A percentile compares a stretch with the other conserved stretches of the same genome.
Evolutionary conservation across 169 alveolate genomes (phyloP).

Genomic region (Theileria annulata): DNA sequence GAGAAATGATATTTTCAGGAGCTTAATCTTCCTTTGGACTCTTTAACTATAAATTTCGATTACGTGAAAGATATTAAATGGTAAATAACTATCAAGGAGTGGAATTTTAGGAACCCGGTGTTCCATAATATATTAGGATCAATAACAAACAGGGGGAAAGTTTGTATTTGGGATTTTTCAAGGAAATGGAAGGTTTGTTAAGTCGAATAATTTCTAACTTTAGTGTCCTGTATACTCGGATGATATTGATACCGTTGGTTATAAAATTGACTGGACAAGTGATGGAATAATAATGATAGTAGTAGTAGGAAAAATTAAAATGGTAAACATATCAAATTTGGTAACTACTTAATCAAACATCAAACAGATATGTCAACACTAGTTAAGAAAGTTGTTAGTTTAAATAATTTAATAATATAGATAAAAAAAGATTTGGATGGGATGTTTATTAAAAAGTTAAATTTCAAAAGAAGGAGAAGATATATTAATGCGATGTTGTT

Average conservation of each 20-base stretch:
- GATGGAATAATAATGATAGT: neutral
- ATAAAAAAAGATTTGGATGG: neutral
- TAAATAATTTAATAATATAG: neutral
- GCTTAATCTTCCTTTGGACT: neutral
- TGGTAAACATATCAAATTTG: slow-evolving; percentile 3
- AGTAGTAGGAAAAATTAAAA: neutral
- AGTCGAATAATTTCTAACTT: neutral
- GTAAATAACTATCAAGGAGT: neutral
- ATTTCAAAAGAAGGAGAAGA: neutral
- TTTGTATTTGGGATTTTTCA: slow-evolving; percentile 5
- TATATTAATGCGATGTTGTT: slow-evolving; percentile 7
- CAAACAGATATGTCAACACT: neutral
- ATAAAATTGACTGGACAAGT: neutral
- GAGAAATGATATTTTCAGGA: neutral
- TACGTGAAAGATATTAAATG: neutral
- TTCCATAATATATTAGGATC: slow-evolving; percentile 1
- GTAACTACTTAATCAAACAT: neutral
- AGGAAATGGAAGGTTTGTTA: neutral
- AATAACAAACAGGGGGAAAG: neutral
- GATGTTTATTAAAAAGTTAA: neutral
- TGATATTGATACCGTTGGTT: neutral
- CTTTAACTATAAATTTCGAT: neutral
- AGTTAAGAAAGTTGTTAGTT: neutral
- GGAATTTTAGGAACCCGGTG: neutral
- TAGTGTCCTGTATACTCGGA: slow-evolving; percentile 1